Evolutionary conservation across 805 yeast genomes (phyloP).

Genomic region (Barnettozyma sp.): DNA sequence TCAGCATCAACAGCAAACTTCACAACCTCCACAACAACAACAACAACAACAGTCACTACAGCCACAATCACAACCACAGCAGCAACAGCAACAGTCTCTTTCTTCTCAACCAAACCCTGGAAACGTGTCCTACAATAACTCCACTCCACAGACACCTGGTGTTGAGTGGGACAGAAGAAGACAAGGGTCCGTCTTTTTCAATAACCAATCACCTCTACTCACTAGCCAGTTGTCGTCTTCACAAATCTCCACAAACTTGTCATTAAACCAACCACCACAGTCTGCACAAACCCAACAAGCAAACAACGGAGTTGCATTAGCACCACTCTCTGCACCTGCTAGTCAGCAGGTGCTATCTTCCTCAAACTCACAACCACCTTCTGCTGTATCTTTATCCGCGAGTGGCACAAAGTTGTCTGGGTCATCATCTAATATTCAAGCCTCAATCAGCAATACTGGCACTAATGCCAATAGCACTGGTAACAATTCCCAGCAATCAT

Average conservation of each 20-base stretch:
- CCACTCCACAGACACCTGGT: conserved; percentile 37
- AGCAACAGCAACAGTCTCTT: neutral
- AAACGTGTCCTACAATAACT: conserved; percentile 13
- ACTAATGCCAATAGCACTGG: conserved; percentile 4
- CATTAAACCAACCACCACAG: conserved; percentile 13
- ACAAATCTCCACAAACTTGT: conserved; percentile 21
- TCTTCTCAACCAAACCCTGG: conserved; percentile 13
- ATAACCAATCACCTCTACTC: conserved; percentile 23
- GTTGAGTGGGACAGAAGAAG: conserved; percentile 46
- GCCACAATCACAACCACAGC: conserved; percentile 12
- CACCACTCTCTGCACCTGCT: conserved; percentile 10
- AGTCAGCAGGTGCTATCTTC: conserved; percentile 8
- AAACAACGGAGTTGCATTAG: conserved; percentile 5
- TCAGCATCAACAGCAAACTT: too few species aligned
- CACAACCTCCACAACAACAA: too few species aligned
- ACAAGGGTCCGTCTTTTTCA: conserved; percentile 48
- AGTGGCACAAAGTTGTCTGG: conserved; percentile 5
- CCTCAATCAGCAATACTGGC: conserved; percentile 4
- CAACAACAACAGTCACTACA: neutral
- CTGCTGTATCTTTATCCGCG: conserved; percentile 7
- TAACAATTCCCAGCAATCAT: conserved; percentile 17
- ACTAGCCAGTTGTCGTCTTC: conserved; percentile 18
- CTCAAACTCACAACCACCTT: conserved; percentile 18
- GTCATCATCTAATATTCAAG: conserved; percentile 1
- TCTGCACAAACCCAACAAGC: conserved; percentile 6